Base-by-base conservation (phyloP, 2,329 filamentous ascomycete genomes). In the Colletotrichum liriopes region DNA sequence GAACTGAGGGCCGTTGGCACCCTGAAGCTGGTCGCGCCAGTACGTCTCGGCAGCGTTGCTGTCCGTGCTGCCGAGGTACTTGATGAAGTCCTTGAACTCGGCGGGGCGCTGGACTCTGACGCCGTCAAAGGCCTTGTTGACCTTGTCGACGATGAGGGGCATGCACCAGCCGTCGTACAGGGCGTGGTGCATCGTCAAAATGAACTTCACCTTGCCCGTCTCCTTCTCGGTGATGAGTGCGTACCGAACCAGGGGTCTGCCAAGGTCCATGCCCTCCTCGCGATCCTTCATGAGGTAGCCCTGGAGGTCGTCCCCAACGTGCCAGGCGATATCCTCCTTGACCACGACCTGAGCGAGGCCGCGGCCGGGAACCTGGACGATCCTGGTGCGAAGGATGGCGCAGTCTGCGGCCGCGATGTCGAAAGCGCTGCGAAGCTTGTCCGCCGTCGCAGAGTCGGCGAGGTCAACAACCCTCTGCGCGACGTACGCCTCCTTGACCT, bases 121-220 rank as follows among this genome's bases (percentile, higher is more conserved):
- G 16, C 80, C 78, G 20, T 82, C 78, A 70, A 84, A 87, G 1
- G 83, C 83, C 43, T 80, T 80, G 76, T 87, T 86, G 52, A 88
- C 83, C 49, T 83, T 83, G 35, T 86, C 85, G 26, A 88, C 82
- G 2, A 88, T 77, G 3, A 88, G 76, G 5, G 85, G 85, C 84
- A 88, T 86, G 0, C 84, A 85, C 87, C 88, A 89, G 32, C 88
- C 88, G 63, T 90, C 88, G 71, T 90, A 90, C 0, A 90, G 77
- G 5, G 84, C 86, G 73, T 90, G 88, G 73, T 90, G 88, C 79
- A 88, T 86, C 1, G 86, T 87, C 73, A 87, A 79, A n/a, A 89
- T 84, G 72, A 89, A 87, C 74, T 83, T 80, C 20, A 79, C 76
- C 56, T 79, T 81, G 45, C 76, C 78, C 5, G 77, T 77, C 8